Evolutionary conservation across 1,284 basidiomycete species (phyloP).

Genomic region (Ustilago crameri): DNA sequence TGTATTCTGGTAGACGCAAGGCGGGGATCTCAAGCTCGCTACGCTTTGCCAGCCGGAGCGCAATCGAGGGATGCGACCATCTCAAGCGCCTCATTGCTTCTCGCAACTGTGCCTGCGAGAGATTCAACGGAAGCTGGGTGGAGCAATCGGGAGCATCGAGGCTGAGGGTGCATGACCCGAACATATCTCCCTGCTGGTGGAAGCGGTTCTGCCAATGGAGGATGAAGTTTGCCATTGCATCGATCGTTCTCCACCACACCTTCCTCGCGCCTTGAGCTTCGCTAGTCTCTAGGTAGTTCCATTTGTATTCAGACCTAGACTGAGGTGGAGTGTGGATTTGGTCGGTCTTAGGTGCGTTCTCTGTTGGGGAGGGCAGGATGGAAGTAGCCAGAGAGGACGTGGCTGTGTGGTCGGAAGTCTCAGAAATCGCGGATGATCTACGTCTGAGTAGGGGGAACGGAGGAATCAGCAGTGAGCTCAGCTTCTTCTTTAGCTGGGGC

Average conservation of each 20-base stretch:
- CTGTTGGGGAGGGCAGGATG: neutral
- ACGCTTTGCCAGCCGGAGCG: constrained; percentile 24
- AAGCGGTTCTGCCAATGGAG: constrained; percentile 41
- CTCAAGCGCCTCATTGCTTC: constrained; percentile 27
- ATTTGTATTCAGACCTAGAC: constrained; percentile 19
- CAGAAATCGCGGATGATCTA: neutral
- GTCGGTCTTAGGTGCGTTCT: neutral
- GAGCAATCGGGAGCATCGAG: constrained; percentile 1
- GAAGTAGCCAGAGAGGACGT: neutral
- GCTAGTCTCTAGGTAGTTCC: constrained; percentile 5
- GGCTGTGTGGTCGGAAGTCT: neutral
- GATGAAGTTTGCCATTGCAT: constrained; percentile 47
- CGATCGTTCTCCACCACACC: constrained; percentile 39
- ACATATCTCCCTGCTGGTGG: constrained; percentile 46
- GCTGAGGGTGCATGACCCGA: constrained; percentile 15
- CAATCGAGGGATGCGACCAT: constrained; percentile 22
- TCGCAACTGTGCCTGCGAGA: constrained; percentile 4
- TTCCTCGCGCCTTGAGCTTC: neutral
- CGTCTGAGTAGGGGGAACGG: neutral
- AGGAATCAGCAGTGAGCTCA: neutral
- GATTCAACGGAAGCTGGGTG: neutral
- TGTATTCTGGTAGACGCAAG: constrained; percentile 5
- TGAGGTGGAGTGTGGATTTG: constrained; percentile 3
- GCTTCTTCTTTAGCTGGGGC: neutral
- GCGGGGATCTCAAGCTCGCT: constrained; percentile 6